phyloP scores from a whole-genome alignment of 495 filamentous ascomycete genomes.

The Xylaria telfairii region DNA sequence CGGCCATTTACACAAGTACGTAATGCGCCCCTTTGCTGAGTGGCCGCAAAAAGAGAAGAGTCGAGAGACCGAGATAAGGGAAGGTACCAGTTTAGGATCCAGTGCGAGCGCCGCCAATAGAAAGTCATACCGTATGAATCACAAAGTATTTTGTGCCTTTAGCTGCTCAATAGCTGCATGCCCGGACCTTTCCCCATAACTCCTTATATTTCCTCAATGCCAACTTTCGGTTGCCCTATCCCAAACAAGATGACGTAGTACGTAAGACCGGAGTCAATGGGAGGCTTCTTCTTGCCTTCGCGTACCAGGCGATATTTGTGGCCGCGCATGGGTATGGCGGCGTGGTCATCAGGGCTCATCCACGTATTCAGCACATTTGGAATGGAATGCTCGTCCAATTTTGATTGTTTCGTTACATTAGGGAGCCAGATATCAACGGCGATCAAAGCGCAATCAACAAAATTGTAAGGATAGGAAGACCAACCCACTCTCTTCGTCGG shows the following conservation, averaged over 20 bases:
- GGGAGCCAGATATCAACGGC: background rate
- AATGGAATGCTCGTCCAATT: background rate
- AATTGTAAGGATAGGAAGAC: background rate
- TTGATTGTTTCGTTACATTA: background rate
- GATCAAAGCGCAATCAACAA: background rate
- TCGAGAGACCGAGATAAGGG: background rate
- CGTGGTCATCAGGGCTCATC: background rate
- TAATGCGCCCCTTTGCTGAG: background rate
- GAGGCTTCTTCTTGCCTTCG: background rate
- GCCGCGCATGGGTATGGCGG: background rate
- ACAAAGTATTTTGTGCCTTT: background rate
- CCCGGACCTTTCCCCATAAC: background rate
- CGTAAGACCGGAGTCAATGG: background rate
- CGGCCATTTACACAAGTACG: background rate
- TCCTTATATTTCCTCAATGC: background rate
- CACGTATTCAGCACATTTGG: background rate
- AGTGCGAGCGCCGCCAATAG: background rate
- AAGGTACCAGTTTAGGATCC: background rate
- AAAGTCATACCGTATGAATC: background rate
- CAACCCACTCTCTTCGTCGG: constrained; percentile 8
- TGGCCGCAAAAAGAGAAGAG: background rate
- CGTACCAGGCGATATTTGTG: background rate
- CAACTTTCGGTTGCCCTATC: background rate
- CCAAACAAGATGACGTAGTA: background rate
- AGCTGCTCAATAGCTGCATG: background rate